Evolutionary conservation across 208 protist species (phyloP).

Genomic region (Acanthamoeba triangularis): DNA sequence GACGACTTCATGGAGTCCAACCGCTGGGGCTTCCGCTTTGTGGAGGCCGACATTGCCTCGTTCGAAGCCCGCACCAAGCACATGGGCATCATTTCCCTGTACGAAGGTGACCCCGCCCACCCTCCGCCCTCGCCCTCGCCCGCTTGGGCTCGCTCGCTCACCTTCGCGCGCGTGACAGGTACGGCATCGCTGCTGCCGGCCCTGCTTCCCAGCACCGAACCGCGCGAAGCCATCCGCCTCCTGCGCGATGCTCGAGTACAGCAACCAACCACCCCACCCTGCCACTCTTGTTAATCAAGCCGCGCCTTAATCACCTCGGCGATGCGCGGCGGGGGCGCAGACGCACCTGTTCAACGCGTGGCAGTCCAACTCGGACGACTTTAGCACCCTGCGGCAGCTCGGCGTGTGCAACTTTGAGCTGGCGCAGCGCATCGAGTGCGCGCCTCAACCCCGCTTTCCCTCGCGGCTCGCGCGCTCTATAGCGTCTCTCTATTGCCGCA

Average conservation of each 20-base stretch:
- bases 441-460: background rate
- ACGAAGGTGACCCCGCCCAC: background rate
- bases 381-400: conserved; percentile 3
- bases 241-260: conserved; percentile 9
- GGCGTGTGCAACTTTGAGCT: conserved; percentile 46
- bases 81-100: conserved; percentile 45
- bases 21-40: conserved; percentile 18
- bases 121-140: background rate
- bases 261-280: background rate
- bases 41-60: background rate
- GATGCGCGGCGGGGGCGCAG: background rate
- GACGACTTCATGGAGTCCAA: conserved; percentile 34
- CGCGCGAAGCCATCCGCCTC: conserved; percentile 17
- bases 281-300: background rate
- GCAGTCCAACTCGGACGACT: conserved; percentile 62
- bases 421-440: conserved; percentile 3
- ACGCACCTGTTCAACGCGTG: conserved; percentile 24
- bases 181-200: background rate
- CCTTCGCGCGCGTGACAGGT: background rate
- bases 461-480: too few species aligned
- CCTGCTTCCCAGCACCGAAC: background rate
- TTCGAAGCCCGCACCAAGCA: conserved; percentile 40
- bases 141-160: background rate
- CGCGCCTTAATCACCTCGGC: background rate
- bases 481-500: background rate